Base-by-base conservation (phyloP, 73 alveolate genomes). In the Symbiodinium pilosum region DNA sequence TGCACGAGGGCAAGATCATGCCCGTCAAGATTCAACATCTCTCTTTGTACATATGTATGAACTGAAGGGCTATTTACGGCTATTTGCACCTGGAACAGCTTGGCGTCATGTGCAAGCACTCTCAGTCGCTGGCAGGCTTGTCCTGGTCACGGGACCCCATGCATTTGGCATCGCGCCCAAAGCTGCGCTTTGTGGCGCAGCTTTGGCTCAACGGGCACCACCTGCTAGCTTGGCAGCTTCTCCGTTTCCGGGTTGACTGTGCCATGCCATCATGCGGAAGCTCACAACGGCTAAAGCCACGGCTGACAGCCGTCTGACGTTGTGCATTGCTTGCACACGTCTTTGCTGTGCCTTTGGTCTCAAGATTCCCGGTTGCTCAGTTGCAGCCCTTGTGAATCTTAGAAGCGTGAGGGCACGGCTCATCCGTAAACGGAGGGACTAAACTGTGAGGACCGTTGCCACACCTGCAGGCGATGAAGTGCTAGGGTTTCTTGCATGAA, bases 401-500 rank as follows among this genome's bases (percentile, higher is more conserved):
- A 64, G 39, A 26, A 64, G 77, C 32, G 28, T 64, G 38, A n/a
- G 81, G 81, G 38, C 30, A 4, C 0, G 39, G 81, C 81, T 26
- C 81, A 64, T 20, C 81, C 30, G 81, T 64, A 38, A 64, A 64
- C 7, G 81, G 81, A 4, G 39, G 41, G 6, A 18, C 20, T 28
- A 64, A 38, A 28, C 81, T 64, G 81, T 64, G 81, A 64, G 81
- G 81, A 18, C 81, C 81, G 34, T 64, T 64, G 32, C 81, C 81
- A 64, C 81, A 64, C 81, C 81, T 64, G 9, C n/a, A n/a, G n/a
- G n/a, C n/a, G n/a, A n/a, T n/a, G n/a, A n/a, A n/a, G n/a, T n/a
- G n/a, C n/a, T n/a, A n/a, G n/a, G n/a, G n/a, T n/a, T n/a, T n/a
- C n/a, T n/a, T n/a, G n/a, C n/a, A n/a, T n/a, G n/a, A n/a, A n/a